Percentiles rank a stretch among this genome's conserved stretches.
Conservation (phyloP, 176 grass and related monocot species). For the Canna indica region DNA sequence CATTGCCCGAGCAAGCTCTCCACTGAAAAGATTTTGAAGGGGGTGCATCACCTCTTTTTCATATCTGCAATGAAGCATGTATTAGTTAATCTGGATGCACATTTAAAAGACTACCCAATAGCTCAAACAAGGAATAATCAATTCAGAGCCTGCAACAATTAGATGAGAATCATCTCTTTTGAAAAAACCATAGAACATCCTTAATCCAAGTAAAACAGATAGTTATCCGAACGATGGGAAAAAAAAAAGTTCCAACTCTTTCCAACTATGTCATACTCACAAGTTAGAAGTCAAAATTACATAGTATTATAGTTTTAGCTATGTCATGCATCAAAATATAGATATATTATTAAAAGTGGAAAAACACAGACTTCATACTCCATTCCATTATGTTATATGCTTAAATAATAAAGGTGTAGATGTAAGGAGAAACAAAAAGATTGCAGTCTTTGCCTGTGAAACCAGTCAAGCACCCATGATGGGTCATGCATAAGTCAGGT, state of each 20-base stretch:
- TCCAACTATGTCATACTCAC: too few species aligned
- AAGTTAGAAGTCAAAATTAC: too few species aligned
- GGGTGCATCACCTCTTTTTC: conserved; percentile 78
- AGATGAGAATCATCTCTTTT: too few species aligned
- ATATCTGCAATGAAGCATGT: conserved; percentile 53
- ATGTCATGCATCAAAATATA: too few species aligned
- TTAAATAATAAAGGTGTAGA: neutral
- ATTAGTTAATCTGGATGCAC: neutral
- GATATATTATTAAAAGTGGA: too few species aligned
- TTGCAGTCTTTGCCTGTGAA: neutral
- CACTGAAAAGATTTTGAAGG: conserved; percentile 54
- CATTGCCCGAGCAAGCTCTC: conserved; percentile 82
- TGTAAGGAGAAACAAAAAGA: neutral
- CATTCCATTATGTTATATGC: neutral
- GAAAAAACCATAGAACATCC: too few species aligned
- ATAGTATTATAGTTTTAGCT: too few species aligned
- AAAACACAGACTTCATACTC: too few species aligned
- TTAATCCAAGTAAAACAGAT: too few species aligned
- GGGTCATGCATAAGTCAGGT: neutral
- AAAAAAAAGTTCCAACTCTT: too few species aligned
- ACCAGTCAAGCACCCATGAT: neutral
- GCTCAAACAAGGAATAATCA: neutral
- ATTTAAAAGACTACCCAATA: neutral
- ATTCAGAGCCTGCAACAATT: too few species aligned
- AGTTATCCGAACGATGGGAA: too few species aligned